phyloP scores from a whole-genome alignment of 768 basidiomycete genomes.

The Amanita exitialis region DNA sequence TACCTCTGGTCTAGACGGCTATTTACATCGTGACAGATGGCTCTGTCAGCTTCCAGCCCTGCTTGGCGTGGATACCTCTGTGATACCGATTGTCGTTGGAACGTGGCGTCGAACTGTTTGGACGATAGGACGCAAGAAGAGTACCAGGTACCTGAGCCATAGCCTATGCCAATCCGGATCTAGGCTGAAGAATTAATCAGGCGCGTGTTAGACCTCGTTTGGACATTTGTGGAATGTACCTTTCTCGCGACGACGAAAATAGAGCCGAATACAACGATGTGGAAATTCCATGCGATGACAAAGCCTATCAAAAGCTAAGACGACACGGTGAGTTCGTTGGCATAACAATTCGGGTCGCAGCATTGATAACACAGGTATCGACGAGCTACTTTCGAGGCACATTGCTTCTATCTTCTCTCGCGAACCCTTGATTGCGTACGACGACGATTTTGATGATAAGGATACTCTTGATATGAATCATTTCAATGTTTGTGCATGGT shows the following conservation, averaged over 20 bases:
- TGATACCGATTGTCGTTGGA: slow-evolving; percentile 6
- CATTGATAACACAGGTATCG: neutral
- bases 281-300: neutral
- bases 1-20: neutral
- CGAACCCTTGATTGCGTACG: too few species aligned
- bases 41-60: slow-evolving; percentile 7
- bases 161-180: too few species aligned
- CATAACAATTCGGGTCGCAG: neutral
- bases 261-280: slow-evolving; percentile 7
- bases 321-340: neutral
- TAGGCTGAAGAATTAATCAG: neutral
- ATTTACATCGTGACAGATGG: slow-evolving; percentile 1
- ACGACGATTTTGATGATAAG: neutral
- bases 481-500: neutral
- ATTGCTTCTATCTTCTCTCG: too few species aligned
- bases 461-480: neutral
- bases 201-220: slow-evolving; percentile 5
- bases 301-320: slow-evolving; percentile 1
- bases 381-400: slow-evolving; percentile 6
- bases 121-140: slow-evolving; percentile 4
- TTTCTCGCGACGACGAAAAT: neutral
- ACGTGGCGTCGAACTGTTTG: slow-evolving; percentile 1
- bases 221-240: slow-evolving; percentile 4
- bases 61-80: slow-evolving; percentile 8
- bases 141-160: neutral